Conservation (phyloP, 2,329 filamentous ascomycete species). For the Lecanicillium sp. region DNA sequence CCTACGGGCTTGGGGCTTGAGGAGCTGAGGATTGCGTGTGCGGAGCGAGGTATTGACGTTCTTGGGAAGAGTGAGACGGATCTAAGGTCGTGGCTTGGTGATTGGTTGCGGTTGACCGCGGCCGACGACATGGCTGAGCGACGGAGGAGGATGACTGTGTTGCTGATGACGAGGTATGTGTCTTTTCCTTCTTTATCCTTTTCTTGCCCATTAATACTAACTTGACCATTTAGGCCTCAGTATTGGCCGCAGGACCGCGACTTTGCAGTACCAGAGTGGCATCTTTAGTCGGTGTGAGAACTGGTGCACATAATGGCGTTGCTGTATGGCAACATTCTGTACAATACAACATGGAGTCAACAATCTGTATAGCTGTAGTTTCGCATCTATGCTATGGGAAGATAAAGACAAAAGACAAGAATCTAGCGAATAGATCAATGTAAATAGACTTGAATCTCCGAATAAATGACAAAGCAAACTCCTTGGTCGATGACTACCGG, state of each 20-base stretch:
- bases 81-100: conserved; percentile 35
- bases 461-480: too few relatives aligned
- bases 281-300: conserved; percentile 18
- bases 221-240: conserved; percentile 25
- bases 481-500: too few relatives aligned
- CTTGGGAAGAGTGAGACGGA: conserved; percentile 48
- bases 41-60: conserved; percentile 58
- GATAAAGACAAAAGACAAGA: too few relatives aligned
- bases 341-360: too few relatives aligned
- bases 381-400: too few relatives aligned
- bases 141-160: conserved; percentile 28
- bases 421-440: too few relatives aligned
- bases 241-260: conserved; percentile 31
- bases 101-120: conserved; percentile 40
- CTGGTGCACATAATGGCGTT: not conserved
- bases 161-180: conserved; percentile 33
- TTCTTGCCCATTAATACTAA: too few relatives aligned
- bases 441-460: too few relatives aligned
- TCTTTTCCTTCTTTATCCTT: not conserved
- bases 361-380: too few relatives aligned
- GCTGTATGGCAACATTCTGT: not conserved
- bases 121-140: conserved; percentile 27
- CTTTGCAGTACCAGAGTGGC: conserved; percentile 33
- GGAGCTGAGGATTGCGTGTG: conserved; percentile 63
- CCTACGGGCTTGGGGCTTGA: conserved; percentile 43